Evolutionary conservation across 139 green algal species (phyloP), one percentile per base, ranked within the genome.

Genomic region (Marvania coccoides): DNA sequence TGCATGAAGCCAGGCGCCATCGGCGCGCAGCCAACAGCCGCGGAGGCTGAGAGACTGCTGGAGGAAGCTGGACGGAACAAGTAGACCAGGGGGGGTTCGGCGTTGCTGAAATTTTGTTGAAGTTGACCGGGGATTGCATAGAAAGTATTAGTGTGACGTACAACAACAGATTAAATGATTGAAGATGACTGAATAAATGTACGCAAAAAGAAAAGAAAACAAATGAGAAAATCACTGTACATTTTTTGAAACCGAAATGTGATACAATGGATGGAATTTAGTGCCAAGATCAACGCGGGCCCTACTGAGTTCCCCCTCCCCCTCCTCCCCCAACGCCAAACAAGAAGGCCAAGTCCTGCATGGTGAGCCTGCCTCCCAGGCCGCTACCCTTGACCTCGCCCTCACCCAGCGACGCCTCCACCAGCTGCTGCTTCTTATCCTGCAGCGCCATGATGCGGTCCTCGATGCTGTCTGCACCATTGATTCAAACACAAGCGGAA

Each of bases 381-480:
- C 42, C 51, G 13, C 39, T 45, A 1, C 57, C 65, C 6, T 53
- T 54, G 29, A 24, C 60, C 6, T 56, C 73, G 8, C 54, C 48
- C 57, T 85, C 79, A 2, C 81, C 76, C 38, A 92, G 77, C 5
- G 80, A 75, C 19, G 78, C 59, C 6, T 71, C 75, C 30, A 88
- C 78, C 45, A 91, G 33, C 46, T 72, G 54, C 9, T 75, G 78
- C 78, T 94, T 94, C 33, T 40, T 42, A 24, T 83, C 71, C 78
- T 92, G 82, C 24, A 88, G 68, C 51, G 51, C 60, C 58, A 96
- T 61, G 57, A 96, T 94, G 14, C 81, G 65, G 37, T 95, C 85
- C 75, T 96, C 89, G 4, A 96, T 82, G 8, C 77, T 87, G 67
- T 72, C 82, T 77, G 69, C 58, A n/a, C n/a, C n/a, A n/a, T n/a